A percentile compares a stretch with the other conserved stretches of the same genome.
Evolutionary conservation across 2,329 filamentous ascomycete species (phyloP).

Genomic region (Didymella exigua): DNA sequence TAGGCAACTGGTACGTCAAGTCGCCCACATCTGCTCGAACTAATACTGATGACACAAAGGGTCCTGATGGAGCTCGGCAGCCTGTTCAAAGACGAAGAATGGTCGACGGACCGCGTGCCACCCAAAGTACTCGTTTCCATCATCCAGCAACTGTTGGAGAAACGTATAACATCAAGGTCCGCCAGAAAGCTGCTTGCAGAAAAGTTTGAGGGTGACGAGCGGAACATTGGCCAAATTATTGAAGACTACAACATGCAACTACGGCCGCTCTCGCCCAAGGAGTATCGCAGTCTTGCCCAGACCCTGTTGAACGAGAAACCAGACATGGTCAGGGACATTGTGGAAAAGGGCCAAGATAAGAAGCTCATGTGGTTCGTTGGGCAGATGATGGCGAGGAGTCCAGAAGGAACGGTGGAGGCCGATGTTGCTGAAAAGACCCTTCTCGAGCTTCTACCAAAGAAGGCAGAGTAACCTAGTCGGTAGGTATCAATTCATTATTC

Average conservation of each 20-base stretch:
- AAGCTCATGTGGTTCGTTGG: constrained; percentile 73
- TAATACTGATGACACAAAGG: constrained; percentile 36
- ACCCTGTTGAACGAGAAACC: constrained; percentile 60
- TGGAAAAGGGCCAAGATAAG: constrained; percentile 64
- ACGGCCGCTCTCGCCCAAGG: constrained; percentile 59
- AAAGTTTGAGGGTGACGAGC: constrained; percentile 59
- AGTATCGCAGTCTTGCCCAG: constrained; percentile 62
- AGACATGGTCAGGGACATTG: constrained; percentile 64
- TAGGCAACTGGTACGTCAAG: constrained; percentile 61
- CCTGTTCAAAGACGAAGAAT: constrained; percentile 51
- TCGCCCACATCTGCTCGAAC: not conserved
- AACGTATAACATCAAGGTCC: constrained; percentile 58
- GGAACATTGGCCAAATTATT: constrained; percentile 59
- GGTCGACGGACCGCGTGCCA: constrained; percentile 50
- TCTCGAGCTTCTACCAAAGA: constrained; percentile 52
- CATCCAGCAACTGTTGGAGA: constrained; percentile 48
- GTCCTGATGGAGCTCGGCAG: constrained; percentile 60
- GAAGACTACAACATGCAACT: constrained; percentile 62
- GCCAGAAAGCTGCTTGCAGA: constrained; percentile 65
- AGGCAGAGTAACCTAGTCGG: not conserved
- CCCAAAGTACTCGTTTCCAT: constrained; percentile 52
- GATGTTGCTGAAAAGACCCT: constrained; percentile 62
- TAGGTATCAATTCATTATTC: not conserved
- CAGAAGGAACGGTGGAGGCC: constrained; percentile 67
- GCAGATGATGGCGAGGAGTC: constrained; percentile 67